Base-by-base conservation (phyloP, 257 asterid species). In the Forsythia viridissima region DNA sequence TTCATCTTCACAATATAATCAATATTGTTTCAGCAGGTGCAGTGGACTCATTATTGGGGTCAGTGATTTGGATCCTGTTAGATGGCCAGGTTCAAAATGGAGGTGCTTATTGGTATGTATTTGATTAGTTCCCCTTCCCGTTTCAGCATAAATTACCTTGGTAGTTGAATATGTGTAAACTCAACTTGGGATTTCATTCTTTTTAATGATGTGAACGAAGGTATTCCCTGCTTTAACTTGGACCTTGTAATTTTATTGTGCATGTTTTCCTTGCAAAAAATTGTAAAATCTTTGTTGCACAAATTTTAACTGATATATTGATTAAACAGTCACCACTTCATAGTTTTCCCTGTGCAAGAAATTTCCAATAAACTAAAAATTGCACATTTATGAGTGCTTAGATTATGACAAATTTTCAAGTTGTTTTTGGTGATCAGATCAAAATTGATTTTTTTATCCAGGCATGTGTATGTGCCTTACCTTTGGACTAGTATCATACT, bases 1-100 rank as follows among this genome's bases (percentile, higher is more conserved):
- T 43, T 15, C 38, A 24, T 15, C 67, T 36, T 30, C 72, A 12
- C 70, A 42, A 75, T 30, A 10, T 63, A 63, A 68, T 61, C 74
- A 80, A 81, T 48, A 72, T 72, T 63, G 24, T 55, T 42, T 71
- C 81, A 77, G 82, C 91, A 87, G 96, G 93, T 88, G 83, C 86
- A 89, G 95, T 63, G 99, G 99, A 69, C 82, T 92, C 73, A 80
- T 96, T 79, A 84, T 92, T 18, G 96, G 99, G 71, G 83, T 86
- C 16, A 85, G 91, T 76, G 98, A 93, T 43, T 84, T 83, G 79
- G 99, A 96, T 84, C 96, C 97, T 51, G 88, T 82, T 72, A 86
- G 96, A 80, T 96, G 99, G 99, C 93, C 97, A 73, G 93, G 92
- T 81, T 96, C 99, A 18, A 96, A 89, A 83, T 96, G 99, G 99